Conservation (phyloP, 1,284 basidiomycete genomes). For the Irpex rosettiformis region DNA sequence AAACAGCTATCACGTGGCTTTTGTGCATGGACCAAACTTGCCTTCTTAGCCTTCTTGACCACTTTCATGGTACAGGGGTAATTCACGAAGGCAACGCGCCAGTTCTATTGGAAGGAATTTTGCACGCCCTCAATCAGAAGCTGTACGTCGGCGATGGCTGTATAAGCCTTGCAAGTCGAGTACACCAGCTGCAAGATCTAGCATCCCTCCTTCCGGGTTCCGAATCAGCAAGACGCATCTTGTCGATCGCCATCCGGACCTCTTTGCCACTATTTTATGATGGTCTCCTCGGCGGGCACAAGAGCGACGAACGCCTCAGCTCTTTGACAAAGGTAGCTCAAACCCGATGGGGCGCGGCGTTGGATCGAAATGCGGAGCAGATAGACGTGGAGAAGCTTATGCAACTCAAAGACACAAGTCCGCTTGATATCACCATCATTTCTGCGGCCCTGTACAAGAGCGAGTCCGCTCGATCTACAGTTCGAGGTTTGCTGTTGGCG, state of each 20-base stretch:
- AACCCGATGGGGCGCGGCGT: background rate
- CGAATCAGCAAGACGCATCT: constrained; percentile 41
- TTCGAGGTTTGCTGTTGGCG: background rate
- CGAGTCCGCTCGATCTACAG: background rate
- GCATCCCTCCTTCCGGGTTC: constrained; percentile 33
- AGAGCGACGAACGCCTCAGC: constrained; percentile 5
- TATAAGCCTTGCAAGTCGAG: constrained; percentile 7
- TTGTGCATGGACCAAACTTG: constrained; percentile 6
- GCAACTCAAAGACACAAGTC: background rate
- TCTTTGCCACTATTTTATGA: constrained; percentile 42
- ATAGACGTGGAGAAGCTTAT: background rate
- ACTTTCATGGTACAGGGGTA: background rate
- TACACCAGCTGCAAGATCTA: constrained; percentile 20
- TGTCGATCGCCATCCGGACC: constrained; percentile 38
- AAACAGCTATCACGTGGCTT: constrained; percentile 14
- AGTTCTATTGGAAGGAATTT: background rate
- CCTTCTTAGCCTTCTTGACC: constrained; percentile 2
- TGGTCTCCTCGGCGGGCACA: constrained; percentile 23
- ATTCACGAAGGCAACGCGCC: background rate
- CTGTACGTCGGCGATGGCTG: constrained; percentile 15
- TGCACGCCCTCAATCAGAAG: constrained; percentile 14
- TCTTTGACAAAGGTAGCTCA: background rate
- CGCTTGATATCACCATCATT: background rate
- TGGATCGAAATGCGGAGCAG: background rate
- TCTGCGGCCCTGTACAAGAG: background rate